Evolutionary conservation across 768 basidiomycete species (phyloP).

Genomic region (Boletus patriciae): DNA sequence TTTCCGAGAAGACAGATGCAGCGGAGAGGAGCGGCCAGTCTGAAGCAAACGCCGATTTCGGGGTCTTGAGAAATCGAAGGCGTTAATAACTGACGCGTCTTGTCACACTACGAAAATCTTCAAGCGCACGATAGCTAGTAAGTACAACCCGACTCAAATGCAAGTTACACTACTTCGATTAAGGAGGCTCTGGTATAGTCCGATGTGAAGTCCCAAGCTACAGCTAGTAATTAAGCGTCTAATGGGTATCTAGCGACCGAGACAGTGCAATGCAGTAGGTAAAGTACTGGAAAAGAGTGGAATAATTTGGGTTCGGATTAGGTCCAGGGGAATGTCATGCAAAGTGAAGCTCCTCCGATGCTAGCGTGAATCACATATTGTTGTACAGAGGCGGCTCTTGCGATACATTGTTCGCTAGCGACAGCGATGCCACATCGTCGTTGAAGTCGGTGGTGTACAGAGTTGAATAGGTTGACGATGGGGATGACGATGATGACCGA

Average conservation of each 20-base stretch:
- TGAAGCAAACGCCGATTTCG: constrained; percentile 11
- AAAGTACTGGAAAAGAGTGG: constrained; percentile 11
- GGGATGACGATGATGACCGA: constrained; percentile 24
- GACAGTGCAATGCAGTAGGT: neutral
- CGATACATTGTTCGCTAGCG: constrained; percentile 6
- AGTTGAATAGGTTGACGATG: constrained; percentile 25
- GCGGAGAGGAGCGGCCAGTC: constrained; percentile 18
- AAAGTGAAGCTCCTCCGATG: constrained; percentile 1
- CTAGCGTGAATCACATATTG: constrained; percentile 16
- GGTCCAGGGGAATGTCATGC: neutral
- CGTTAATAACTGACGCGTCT: constrained; percentile 26
- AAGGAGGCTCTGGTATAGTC: neutral
- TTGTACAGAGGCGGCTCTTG: constrained; percentile 17
- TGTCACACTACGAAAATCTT: neutral
- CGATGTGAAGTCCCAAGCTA: neutral
- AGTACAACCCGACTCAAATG: too few species aligned
- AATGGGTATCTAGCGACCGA: neutral
- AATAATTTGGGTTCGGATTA: neutral
- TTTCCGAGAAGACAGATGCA: constrained; percentile 7
- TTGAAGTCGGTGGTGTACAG: constrained; percentile 11
- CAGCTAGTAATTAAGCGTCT: constrained; percentile 1
- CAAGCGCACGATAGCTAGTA: too few species aligned
- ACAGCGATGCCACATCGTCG: constrained; percentile 8
- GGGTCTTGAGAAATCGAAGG: constrained; percentile 15
- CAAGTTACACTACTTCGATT: neutral